A percentile compares a stretch with the other conserved stretches of the same genome.
Conservation (phyloP, 139 green algal species). For the Edaphochlamys debaryana region DNA sequence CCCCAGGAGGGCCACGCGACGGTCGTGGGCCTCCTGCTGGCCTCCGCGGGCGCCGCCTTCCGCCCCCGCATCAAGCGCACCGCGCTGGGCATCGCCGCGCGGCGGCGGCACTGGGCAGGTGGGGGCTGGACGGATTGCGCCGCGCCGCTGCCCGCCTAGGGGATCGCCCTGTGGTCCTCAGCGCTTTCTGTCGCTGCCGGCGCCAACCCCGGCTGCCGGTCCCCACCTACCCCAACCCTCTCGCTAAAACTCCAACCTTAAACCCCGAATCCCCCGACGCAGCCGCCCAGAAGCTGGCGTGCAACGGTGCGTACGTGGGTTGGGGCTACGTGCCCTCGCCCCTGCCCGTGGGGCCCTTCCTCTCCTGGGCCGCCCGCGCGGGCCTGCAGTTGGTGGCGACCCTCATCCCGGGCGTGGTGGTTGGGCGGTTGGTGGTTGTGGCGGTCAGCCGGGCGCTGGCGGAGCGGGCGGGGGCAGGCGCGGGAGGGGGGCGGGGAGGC, state of each 20-base stretch:
- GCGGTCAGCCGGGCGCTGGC: not conserved
- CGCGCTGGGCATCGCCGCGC: not conserved
- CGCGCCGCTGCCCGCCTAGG: not conserved
- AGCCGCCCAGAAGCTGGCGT: not conserved
- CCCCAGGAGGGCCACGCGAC: not conserved
- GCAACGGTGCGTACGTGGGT: not conserved
- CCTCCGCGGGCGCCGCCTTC: not conserved
- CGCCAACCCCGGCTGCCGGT: too few species aligned
- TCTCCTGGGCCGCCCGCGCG: not conserved
- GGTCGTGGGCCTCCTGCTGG: not conserved
- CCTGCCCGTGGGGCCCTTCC: not conserved
- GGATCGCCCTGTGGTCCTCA: too few species aligned
- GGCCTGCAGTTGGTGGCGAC: not conserved
- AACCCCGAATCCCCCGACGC: too few species aligned
- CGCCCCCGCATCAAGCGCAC: not conserved
- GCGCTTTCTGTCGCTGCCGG: too few species aligned
- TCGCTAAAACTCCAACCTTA: too few species aligned
- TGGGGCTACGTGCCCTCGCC: not conserved
- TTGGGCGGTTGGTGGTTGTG: not conserved
- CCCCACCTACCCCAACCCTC: too few species aligned
- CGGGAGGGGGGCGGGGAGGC: too few species aligned
- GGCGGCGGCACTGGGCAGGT: conserved; percentile 1
- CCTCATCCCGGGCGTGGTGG: too few species aligned
- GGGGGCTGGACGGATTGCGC: too few species aligned
- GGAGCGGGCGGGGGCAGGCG: too few species aligned